Percentiles rank a stretch among this genome's conserved stretches.
Conservation (phyloP, 495 filamentous ascomycete genomes). For the Aspergillus homomorphus region DNA sequence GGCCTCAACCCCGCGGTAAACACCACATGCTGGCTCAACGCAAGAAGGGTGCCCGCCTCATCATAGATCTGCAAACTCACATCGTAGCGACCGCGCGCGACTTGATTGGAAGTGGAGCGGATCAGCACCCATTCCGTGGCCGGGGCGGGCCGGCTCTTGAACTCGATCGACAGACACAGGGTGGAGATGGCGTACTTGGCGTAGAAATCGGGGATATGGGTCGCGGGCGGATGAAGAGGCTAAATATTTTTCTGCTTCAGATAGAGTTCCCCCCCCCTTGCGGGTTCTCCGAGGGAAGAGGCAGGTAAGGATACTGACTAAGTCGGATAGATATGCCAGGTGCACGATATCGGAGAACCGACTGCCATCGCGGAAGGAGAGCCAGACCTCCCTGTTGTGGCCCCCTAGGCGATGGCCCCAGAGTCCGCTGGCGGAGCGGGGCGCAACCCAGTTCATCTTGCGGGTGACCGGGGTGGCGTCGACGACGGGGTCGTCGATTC, state of each 20-base stretch:
- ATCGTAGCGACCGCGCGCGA: conserved; percentile 23
- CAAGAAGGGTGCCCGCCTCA: conserved; percentile 15
- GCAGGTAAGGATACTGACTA: conserved; percentile 10
- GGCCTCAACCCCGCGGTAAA: conserved; percentile 12
- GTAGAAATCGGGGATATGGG: conserved; percentile 21
- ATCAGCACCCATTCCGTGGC: conserved; percentile 21
- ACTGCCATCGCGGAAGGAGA: conserved; percentile 23
- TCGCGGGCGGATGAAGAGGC: conserved; percentile 27
- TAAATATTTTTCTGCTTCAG: background rate
- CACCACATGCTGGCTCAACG: conserved; percentile 24
- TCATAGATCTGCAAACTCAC: conserved; percentile 19
- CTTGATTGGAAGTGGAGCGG: conserved; percentile 20
- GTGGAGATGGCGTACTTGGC: conserved; percentile 21
- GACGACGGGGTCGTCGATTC: conserved; percentile 23
- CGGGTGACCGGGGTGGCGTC: conserved; percentile 23
- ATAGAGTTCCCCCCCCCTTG: too few relatives aligned
- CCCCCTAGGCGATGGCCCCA: conserved; percentile 27
- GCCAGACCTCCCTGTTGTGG: conserved; percentile 23
- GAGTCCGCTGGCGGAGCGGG: conserved; percentile 14
- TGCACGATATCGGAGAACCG: conserved; percentile 17
- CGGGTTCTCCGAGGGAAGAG: background rate
- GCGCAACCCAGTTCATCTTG: conserved; percentile 23
- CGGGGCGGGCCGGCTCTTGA: conserved; percentile 25
- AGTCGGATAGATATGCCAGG: conserved; percentile 21
- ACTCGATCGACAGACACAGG: conserved; percentile 24